These are phyloP conservation scores for Eurotiales sp. DNA, from an alignment of 2,329 filamentous ascomycete genomes.

Conservation along the genomic window DNA sequence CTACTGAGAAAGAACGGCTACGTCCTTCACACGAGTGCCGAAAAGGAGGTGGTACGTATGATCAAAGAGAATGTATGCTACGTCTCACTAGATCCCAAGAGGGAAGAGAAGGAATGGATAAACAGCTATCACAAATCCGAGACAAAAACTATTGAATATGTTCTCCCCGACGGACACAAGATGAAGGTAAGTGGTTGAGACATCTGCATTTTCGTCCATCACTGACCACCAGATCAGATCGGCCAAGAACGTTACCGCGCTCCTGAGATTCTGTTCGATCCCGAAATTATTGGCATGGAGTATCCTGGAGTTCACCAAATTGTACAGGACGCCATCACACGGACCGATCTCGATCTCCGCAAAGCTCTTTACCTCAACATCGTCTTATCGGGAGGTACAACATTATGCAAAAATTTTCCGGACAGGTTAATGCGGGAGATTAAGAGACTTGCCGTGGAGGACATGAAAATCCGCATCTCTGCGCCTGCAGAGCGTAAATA, in stretches of 20 bases:
- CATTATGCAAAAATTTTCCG: constrained; percentile 93
- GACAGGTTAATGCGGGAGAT: constrained; percentile 89
- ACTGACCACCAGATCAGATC: constrained; percentile 52
- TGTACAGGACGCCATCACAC: constrained; percentile 90
- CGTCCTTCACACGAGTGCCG: constrained; percentile 94
- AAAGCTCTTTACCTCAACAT: constrained; percentile 96
- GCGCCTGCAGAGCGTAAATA: constrained; percentile 97
- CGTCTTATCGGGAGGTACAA: constrained; percentile 92
- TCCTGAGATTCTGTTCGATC: constrained; percentile 95
- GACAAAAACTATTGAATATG: constrained; percentile 79
- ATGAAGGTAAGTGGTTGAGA: constrained; percentile 63
- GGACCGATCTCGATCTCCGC: constrained; percentile 91
- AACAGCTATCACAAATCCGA: constrained; percentile 67
- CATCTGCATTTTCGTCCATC: neutral
- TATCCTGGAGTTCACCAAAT: constrained; percentile 98
- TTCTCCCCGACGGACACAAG: constrained; percentile 86
- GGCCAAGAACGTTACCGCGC: constrained; percentile 93
- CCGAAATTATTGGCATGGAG: constrained; percentile 92
- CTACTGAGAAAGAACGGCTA: constrained; percentile 88
- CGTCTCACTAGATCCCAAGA: constrained; percentile 82
- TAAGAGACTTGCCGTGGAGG: constrained; percentile 89
- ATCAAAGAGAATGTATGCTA: constrained; percentile 92
- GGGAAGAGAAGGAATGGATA: constrained; percentile 95
- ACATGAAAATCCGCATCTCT: constrained; percentile 99
- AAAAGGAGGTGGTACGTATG: constrained; percentile 96